phyloP scores from a whole-genome alignment of 176 grass and related monocot genomes.

The Raddia distichophylla region DNA sequence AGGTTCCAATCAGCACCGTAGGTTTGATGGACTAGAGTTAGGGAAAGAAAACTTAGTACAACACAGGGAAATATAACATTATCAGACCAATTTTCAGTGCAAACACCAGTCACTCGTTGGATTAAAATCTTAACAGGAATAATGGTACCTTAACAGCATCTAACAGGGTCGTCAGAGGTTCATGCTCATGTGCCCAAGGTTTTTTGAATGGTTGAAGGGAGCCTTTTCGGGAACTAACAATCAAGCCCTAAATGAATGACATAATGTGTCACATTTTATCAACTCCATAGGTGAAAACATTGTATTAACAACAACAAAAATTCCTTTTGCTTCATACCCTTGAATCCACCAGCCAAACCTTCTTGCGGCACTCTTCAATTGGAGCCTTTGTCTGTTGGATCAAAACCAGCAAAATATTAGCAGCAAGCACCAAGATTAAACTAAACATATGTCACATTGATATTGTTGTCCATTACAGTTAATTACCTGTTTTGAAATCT shows the following conservation, averaged over 20 bases:
- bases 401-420: conserved; percentile 36
- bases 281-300: conserved; percentile 40
- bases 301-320: conserved; percentile 9
- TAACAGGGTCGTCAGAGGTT: conserved; percentile 67
- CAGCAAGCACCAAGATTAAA: conserved; percentile 19
- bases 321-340: conserved; percentile 57
- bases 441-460: not conserved
- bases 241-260: conserved; percentile 78
- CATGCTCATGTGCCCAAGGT: conserved; percentile 91
- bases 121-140: conserved; percentile 25
- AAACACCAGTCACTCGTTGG: conserved; percentile 14
- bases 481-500: conserved; percentile 93
- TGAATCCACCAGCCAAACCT: conserved; percentile 95
- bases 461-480: conserved; percentile 23
- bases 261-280: conserved; percentile 17
- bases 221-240: conserved; percentile 69
- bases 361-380: conserved; percentile 89
- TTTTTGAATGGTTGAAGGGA: conserved; percentile 92
- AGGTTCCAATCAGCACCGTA: conserved; percentile 95
- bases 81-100: conserved; percentile 17
- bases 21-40: conserved; percentile 81
- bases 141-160: conserved; percentile 83
- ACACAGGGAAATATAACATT: conserved; percentile 17
- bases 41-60: conserved; percentile 27
- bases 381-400: conserved; percentile 70